These are phyloP conservation scores for Daldinia grandis DNA, from an alignment of 495 filamentous ascomycete species.

Conservation along the genomic window DNA sequence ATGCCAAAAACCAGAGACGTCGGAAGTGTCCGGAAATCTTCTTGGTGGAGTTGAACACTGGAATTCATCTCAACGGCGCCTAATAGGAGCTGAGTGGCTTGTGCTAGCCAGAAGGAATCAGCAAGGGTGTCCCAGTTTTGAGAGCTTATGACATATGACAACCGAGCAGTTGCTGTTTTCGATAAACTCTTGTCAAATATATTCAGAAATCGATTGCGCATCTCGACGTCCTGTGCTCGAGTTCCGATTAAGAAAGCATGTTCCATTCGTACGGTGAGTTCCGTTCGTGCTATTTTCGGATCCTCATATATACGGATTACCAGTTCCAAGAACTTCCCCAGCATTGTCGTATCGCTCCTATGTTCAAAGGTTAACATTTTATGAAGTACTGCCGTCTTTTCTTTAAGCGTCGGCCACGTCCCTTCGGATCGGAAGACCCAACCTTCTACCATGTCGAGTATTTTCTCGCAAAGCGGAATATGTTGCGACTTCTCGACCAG, in stretches of 20 bases:
- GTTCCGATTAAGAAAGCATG: slow-evolving; percentile 97
- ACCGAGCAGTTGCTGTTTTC: slow-evolving; percentile 81
- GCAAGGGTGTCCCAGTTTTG: slow-evolving; percentile 97
- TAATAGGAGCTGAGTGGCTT: slow-evolving; percentile 89
- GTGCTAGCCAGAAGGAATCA: slow-evolving; percentile 95
- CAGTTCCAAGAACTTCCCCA: slow-evolving; percentile 91
- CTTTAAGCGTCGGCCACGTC: slow-evolving; percentile 94
- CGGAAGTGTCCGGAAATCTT: slow-evolving; percentile 82
- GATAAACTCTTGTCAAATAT: slow-evolving; percentile 94
- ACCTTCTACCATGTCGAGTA: slow-evolving; percentile 89
- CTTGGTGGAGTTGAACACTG: slow-evolving; percentile 74
- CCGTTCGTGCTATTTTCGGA: slow-evolving; percentile 90
- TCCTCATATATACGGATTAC: slow-evolving; percentile 98
- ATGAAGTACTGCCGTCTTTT: slow-evolving; percentile 94
- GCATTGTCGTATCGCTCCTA: slow-evolving; percentile 78
- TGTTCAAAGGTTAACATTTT: slow-evolving; percentile 98
- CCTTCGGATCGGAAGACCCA: slow-evolving; percentile 97
- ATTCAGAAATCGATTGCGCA: slow-evolving; percentile 93
- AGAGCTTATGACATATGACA: slow-evolving; percentile 87
- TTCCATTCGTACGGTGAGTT: slow-evolving; percentile 95
- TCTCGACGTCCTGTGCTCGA: slow-evolving; percentile 91
- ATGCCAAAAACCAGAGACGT: slow-evolving; percentile 73
- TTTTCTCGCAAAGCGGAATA: slow-evolving; percentile 83
- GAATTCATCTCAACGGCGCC: slow-evolving; percentile 88
- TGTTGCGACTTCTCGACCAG: slow-evolving; percentile 94